A percentile compares a stretch with the other conserved stretches of the same genome.
Evolutionary conservation across 2,329 filamentous ascomycete species (phyloP).

Genomic region (Colletotrichum tofieldiae): DNA sequence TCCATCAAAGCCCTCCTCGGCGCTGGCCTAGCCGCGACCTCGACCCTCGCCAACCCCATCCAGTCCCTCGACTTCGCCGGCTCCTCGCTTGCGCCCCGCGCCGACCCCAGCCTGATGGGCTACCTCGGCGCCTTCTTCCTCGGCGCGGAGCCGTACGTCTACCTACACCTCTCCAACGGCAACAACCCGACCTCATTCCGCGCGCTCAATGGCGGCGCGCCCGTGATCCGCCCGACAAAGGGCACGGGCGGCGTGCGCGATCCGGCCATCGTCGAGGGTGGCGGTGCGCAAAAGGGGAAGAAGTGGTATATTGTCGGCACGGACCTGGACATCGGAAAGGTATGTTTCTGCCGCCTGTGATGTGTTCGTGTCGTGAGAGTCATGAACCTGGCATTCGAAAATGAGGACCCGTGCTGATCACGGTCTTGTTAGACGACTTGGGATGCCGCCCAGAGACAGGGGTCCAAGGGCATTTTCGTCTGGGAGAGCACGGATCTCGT

Average conservation of each 20-base stretch:
- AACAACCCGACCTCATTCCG: constrained; percentile 66
- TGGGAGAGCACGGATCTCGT: constrained; percentile 69
- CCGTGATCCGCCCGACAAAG: constrained; percentile 64
- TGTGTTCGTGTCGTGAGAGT: background rate
- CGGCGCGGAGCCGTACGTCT: constrained; percentile 67
- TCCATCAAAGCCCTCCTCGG: constrained; percentile 20
- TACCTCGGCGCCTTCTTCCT: constrained; percentile 71
- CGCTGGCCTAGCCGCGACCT: constrained; percentile 28
- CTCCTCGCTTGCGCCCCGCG: constrained; percentile 49
- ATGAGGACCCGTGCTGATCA: constrained; percentile 26
- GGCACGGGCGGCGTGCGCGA: constrained; percentile 69
- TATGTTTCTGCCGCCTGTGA: constrained; percentile 35
- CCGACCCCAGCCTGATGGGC: constrained; percentile 60
- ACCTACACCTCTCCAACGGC: constrained; percentile 68
- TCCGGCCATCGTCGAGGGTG: constrained; percentile 64
- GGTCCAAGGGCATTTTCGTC: constrained; percentile 67
- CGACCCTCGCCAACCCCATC: constrained; percentile 28
- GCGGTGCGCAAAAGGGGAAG: constrained; percentile 61
- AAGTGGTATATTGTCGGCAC: constrained; percentile 72
- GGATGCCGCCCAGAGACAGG: constrained; percentile 67
- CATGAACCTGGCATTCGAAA: background rate
- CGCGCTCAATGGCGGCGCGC: constrained; percentile 63
- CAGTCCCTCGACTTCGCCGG: constrained; percentile 47
- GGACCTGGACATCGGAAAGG: constrained; percentile 66
- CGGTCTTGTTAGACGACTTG: constrained; percentile 60